phyloP scores from a whole-genome alignment of 2,329 filamentous ascomycete species.

The Cucurbitaria berberidis region DNA sequence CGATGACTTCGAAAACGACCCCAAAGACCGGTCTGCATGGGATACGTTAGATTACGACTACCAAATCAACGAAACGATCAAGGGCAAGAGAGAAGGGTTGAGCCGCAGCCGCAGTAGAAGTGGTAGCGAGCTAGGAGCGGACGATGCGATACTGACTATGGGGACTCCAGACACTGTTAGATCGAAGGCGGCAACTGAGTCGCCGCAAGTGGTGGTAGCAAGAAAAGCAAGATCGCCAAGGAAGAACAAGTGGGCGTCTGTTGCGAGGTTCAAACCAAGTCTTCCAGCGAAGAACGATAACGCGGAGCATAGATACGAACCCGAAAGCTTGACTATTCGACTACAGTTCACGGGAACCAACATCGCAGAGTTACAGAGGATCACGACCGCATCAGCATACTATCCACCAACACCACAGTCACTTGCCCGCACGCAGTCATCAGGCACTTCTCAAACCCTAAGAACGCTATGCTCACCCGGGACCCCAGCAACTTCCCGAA shows the following conservation, averaged over 20 bases:
- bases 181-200: not conserved
- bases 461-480: not conserved
- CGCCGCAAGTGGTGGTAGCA: not conserved
- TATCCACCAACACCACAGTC: not conserved
- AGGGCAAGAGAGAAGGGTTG: not conserved
- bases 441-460: not conserved
- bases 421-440: not conserved
- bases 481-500: constrained; percentile 1
- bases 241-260: constrained; percentile 4
- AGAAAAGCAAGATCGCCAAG: not conserved
- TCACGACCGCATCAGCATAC: not conserved
- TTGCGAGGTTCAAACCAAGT: constrained; percentile 5
- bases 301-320: not conserved
- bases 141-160: not conserved
- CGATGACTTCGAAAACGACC: constrained; percentile 14
- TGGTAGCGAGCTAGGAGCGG: not conserved
- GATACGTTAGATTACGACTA: constrained; percentile 21
- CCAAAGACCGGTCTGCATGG: constrained; percentile 16
- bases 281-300: not conserved
- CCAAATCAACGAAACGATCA: not conserved
- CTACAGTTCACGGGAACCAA: constrained; percentile 18
- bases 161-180: not conserved
- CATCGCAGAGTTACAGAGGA: constrained; percentile 4
- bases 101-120: not conserved
- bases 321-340: constrained; percentile 10